Evolutionary conservation across 2,329 filamentous ascomycete genomes (phyloP).

Genomic region (Dryadomyces sulphureus): DNA sequence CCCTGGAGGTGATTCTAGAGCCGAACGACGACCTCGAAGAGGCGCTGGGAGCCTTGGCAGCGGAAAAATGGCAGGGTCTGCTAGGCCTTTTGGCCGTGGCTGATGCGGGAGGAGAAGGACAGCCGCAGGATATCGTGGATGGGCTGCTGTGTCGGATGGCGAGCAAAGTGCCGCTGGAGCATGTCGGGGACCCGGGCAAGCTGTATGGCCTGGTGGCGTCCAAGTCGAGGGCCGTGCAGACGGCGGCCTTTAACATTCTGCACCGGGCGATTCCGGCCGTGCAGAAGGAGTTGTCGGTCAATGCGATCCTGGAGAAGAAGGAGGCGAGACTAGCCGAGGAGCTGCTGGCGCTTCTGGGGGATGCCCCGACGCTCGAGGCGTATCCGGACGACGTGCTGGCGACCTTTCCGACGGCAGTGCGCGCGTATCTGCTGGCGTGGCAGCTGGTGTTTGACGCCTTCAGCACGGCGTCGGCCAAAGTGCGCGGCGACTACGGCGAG

Average conservation of each 20-base stretch:
- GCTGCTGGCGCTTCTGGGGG: slow-evolving; percentile 67
- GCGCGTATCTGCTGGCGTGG: slow-evolving; percentile 81
- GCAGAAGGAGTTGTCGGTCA: slow-evolving; percentile 72
- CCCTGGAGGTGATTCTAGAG: slow-evolving; percentile 49
- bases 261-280: slow-evolving; percentile 62
- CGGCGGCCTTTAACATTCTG: slow-evolving; percentile 65
- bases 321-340: slow-evolving; percentile 68
- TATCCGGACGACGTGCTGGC: slow-evolving; percentile 52
- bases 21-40: slow-evolving; percentile 79
- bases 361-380: slow-evolving; percentile 56
- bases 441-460: slow-evolving; percentile 81
- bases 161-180: slow-evolving; percentile 44
- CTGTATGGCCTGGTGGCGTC: slow-evolving; percentile 66
- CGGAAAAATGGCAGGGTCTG: slow-evolving; percentile 39
- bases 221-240: slow-evolving; percentile 60
- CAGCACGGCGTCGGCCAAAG: slow-evolving; percentile 59
- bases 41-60: slow-evolving; percentile 46
- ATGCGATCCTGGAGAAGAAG: slow-evolving; percentile 53
- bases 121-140: slow-evolving; percentile 63
- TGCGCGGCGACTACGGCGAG: slow-evolving; percentile 67
- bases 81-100: slow-evolving; percentile 38
- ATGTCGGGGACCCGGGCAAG: slow-evolving; percentile 48
- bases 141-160: slow-evolving; percentile 57
- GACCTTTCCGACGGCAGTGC: slow-evolving; percentile 53
- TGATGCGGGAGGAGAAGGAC: slow-evolving; percentile 21